A percentile compares a stretch with the other conserved stretches of the same genome.
phyloP scores from a whole-genome alignment of 768 basidiomycete genomes.

The Imleria badia region DNA sequence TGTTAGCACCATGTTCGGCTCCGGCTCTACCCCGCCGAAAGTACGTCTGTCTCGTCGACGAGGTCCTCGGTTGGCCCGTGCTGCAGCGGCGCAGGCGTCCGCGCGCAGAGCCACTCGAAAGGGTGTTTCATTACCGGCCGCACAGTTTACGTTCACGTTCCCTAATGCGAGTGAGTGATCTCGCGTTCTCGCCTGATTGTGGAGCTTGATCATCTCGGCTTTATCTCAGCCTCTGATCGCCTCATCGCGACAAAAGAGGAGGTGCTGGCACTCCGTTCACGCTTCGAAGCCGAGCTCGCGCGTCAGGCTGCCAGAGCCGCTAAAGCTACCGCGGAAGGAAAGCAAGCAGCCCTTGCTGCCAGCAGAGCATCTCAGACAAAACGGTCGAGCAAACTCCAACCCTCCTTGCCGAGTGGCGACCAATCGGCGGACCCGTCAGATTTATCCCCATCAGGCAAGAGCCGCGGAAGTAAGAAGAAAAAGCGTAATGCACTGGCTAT shows the following conservation, averaged over 20 bases:
- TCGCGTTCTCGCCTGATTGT: constrained; percentile 22
- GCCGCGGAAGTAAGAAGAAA: constrained; percentile 73
- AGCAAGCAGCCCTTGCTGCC: constrained; percentile 45
- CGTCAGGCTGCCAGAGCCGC: constrained; percentile 61
- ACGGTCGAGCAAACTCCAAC: constrained; percentile 39
- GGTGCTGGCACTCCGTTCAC: constrained; percentile 59
- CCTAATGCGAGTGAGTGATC: constrained; percentile 69
- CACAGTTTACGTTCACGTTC: constrained; percentile 61
- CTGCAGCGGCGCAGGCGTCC: constrained; percentile 27
- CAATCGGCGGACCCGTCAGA: constrained; percentile 41
- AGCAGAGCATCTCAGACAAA: constrained; percentile 38
- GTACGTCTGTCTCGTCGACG: constrained; percentile 57
- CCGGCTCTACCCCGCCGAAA: constrained; percentile 31
- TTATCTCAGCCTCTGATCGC: constrained; percentile 65
- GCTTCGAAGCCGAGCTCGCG: constrained; percentile 73
- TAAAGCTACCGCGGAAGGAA: constrained; percentile 49
- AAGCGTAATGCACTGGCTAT: constrained; percentile 89
- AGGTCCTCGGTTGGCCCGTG: constrained; percentile 51
- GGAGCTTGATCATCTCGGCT: constrained; percentile 28
- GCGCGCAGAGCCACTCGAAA: constrained; percentile 7
- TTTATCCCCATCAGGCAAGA: constrained; percentile 31
- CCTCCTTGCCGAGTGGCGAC: constrained; percentile 32
- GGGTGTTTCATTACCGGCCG: constrained; percentile 46
- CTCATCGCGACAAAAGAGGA: constrained; percentile 68
- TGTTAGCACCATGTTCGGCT: constrained; percentile 36